These are phyloP conservation scores for Fusarium humuli DNA, from an alignment of 2,329 filamentous ascomycete species.

Conservation along the genomic window DNA sequence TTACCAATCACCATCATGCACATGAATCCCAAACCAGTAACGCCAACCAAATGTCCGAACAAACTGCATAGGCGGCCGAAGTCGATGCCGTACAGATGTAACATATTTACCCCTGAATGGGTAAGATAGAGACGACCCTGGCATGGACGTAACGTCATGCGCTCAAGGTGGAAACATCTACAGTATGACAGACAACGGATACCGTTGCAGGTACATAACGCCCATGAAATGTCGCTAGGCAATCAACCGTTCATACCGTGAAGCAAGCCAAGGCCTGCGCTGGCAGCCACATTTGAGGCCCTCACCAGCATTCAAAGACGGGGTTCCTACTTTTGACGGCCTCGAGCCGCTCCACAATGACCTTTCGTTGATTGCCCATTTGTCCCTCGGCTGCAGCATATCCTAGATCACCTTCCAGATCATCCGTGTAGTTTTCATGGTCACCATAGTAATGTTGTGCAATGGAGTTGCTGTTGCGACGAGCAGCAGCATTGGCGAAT, in stretches of 20 bases:
- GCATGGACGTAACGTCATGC: constrained; percentile 14
- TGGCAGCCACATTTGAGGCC: constrained; percentile 6
- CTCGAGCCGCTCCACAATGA: constrained; percentile 96
- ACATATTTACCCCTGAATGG: constrained; percentile 23
- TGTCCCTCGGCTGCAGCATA: constrained; percentile 95
- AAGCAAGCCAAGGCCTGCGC: neutral
- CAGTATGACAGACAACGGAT: constrained; percentile 6
- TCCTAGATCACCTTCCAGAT: constrained; percentile 90
- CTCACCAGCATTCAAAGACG: constrained; percentile 95
- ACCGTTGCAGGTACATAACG: neutral
- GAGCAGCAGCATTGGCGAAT: constrained; percentile 61
- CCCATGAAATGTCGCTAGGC: neutral
- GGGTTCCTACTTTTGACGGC: constrained; percentile 95
- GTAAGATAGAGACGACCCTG: constrained; percentile 14
- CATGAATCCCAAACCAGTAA: constrained; percentile 29
- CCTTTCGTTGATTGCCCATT: constrained; percentile 90
- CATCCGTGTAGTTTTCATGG: constrained; percentile 75
- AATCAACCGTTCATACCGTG: neutral
- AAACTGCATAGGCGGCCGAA: constrained; percentile 15
- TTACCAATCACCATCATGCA: constrained; percentile 33
- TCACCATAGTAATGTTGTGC: constrained; percentile 65
- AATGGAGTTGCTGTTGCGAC: constrained; percentile 63
- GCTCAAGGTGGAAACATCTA: constrained; percentile 6
- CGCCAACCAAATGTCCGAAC: constrained; percentile 9
- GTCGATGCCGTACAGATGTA: constrained; percentile 6